Conservation (phyloP, 2,329 filamentous ascomycete genomes). For the Phialophora expanda region DNA sequence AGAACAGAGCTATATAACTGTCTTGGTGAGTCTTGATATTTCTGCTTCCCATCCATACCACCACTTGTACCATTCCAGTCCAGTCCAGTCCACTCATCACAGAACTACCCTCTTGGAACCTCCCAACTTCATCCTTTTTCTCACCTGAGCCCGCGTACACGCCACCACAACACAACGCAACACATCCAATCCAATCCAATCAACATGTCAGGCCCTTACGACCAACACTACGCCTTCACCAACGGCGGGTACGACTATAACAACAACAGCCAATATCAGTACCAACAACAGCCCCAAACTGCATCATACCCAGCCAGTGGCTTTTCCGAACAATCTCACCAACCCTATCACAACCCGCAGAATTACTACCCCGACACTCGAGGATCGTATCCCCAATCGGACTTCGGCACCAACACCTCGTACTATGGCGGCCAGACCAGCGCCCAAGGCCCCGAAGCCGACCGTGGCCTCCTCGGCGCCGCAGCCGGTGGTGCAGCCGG, state of each 20-base stretch:
- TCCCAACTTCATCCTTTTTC: too few species aligned
- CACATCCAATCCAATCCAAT: background rate
- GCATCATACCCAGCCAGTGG: conserved; percentile 18
- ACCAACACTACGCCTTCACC: conserved; percentile 19
- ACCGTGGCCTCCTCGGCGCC: conserved; percentile 63
- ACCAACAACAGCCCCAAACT: conserved; percentile 15
- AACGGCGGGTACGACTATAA: conserved; percentile 15
- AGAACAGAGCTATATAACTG: conserved; percentile 4
- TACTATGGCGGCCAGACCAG: conserved; percentile 17
- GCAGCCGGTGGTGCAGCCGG: conserved; percentile 64
- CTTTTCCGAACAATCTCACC: conserved; percentile 16
- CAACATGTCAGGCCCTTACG: conserved; percentile 27
- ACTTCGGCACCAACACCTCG: conserved; percentile 11
- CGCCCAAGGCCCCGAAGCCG: conserved; percentile 50
- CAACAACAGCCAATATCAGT: conserved; percentile 19
- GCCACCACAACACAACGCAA: background rate
- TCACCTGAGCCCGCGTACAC: too few species aligned
- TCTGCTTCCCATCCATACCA: background rate
- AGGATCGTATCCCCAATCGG: conserved; percentile 5
- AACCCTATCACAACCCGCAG: conserved; percentile 20
- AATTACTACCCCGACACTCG: conserved; percentile 21
- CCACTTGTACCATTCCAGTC: background rate
- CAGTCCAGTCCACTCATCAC: conserved; percentile 3
- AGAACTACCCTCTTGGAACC: background rate
- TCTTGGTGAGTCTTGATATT: background rate